Conservation (phyloP, 768 basidiomycete genomes). For the Termitomyces sp. region DNA sequence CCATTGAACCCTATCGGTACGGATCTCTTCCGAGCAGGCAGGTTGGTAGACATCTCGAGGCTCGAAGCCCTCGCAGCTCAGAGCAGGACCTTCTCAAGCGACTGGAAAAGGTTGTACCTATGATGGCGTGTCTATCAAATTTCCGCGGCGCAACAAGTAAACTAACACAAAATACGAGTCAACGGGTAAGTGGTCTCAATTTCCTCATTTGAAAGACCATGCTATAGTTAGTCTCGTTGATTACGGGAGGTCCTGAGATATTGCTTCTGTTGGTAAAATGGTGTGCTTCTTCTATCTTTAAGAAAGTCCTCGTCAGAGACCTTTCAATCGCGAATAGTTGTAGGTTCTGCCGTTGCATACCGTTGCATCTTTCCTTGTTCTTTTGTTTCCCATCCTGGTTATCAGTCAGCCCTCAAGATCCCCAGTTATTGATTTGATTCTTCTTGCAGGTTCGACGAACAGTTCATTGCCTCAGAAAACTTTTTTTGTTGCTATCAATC, state of each 20-base stretch:
- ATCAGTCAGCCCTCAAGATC: background rate
- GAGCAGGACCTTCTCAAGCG: constrained; percentile 39
- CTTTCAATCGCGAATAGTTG: too few species aligned
- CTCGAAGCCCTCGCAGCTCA: constrained; percentile 40
- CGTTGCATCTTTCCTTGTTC: background rate
- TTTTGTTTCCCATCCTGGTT: background rate
- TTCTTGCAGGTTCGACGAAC: too few species aligned
- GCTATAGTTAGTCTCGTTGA: background rate
- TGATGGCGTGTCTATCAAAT: constrained; percentile 49
- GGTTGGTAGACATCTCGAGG: constrained; percentile 39
- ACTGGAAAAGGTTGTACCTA: constrained; percentile 49
- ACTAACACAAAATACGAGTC: constrained; percentile 46
- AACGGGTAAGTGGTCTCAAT: constrained; percentile 39
- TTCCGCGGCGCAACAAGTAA: constrained; percentile 51
- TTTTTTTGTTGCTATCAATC: background rate
- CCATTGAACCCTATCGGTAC: constrained; percentile 51
- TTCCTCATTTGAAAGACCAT: background rate
- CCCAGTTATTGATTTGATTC: too few species aligned
- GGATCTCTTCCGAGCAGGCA: constrained; percentile 50
- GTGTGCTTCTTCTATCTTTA: background rate
- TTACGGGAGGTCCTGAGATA: background rate
- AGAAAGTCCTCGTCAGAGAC: background rate
- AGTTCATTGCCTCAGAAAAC: background rate
- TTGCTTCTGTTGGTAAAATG: background rate
- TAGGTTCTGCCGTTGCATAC: background rate